Percentiles rank a stretch among this genome's conserved stretches.
Conservation (phyloP, 169 alveolate genomes). For the Ichthyophthirius multifiliis region DNA sequence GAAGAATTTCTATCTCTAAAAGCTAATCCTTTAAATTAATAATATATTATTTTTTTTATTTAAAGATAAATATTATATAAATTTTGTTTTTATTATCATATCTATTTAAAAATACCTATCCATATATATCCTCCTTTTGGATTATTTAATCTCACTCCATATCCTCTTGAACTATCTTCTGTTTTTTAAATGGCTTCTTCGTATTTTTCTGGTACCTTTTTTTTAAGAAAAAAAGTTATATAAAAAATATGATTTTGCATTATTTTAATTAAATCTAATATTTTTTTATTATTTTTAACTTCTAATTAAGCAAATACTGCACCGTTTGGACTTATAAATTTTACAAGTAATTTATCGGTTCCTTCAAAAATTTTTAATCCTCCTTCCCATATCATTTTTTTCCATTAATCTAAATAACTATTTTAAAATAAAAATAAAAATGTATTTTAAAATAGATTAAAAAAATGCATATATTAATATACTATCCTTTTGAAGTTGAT, state of each 20-base stretch:
- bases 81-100: neutral
- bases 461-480: neutral
- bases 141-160: neutral
- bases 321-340: neutral
- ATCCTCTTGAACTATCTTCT: constrained; percentile 2
- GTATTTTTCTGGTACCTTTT: neutral
- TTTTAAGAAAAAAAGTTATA: neutral
- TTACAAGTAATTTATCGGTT: neutral
- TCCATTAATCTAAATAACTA: neutral
- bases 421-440: neutral
- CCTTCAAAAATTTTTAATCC: neutral
- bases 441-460: neutral
- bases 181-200: neutral
- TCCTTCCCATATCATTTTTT: neutral
- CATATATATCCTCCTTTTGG: neutral
- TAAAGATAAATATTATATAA: too few species aligned
- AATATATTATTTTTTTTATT: too few species aligned
- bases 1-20: constrained; percentile 7
- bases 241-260: too few species aligned
- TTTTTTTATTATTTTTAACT: neutral
- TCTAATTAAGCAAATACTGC: neutral
- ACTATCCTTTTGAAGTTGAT: constrained; percentile 5
- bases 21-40: neutral
- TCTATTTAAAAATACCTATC: neutral
- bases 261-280: neutral